Evolutionary conservation across 495 filamentous ascomycete species (phyloP).

Genomic region (Aspergillus incahuasiensis): DNA sequence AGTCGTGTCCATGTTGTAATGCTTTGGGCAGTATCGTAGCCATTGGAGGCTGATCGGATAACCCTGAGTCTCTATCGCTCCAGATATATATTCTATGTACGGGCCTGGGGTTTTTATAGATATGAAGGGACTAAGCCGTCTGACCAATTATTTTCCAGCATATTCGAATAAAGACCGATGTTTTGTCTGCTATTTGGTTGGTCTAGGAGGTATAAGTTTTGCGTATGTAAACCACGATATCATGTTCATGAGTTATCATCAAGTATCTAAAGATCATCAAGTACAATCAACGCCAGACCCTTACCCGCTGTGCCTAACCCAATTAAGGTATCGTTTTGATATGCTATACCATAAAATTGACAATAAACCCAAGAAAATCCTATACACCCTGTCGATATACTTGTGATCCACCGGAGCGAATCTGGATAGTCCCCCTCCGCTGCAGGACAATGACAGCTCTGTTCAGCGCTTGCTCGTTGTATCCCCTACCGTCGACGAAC

Average conservation of each 20-base stretch:
- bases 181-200: too few relatives aligned
- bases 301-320: slow-evolving; percentile 18
- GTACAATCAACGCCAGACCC: slow-evolving; percentile 10
- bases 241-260: slow-evolving; percentile 1
- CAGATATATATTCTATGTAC: too few relatives aligned
- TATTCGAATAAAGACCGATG: too few relatives aligned
- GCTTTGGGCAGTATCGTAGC: too few relatives aligned
- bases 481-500: slow-evolving; percentile 84
- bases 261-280: background rate
- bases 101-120: too few relatives aligned
- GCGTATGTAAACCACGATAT: background rate
- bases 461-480: slow-evolving; percentile 78
- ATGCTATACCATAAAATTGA: slow-evolving; percentile 6
- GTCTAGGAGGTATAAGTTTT: too few relatives aligned
- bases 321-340: slow-evolving; percentile 3
- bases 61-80: too few relatives aligned
- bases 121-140: too few relatives aligned
- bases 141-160: too few relatives aligned
- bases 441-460: slow-evolving; percentile 82
- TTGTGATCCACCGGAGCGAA: slow-evolving; percentile 82
- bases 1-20: too few relatives aligned
- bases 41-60: too few relatives aligned
- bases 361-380: slow-evolving; percentile 10
- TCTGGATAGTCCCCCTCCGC: slow-evolving; percentile 84
- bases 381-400: slow-evolving; percentile 74